Evolutionary conservation across 2,329 filamentous ascomycete species (phyloP), one percentile per base, ranked within the genome.

Genomic region (Aspergillus pseudoglaucus): DNA sequence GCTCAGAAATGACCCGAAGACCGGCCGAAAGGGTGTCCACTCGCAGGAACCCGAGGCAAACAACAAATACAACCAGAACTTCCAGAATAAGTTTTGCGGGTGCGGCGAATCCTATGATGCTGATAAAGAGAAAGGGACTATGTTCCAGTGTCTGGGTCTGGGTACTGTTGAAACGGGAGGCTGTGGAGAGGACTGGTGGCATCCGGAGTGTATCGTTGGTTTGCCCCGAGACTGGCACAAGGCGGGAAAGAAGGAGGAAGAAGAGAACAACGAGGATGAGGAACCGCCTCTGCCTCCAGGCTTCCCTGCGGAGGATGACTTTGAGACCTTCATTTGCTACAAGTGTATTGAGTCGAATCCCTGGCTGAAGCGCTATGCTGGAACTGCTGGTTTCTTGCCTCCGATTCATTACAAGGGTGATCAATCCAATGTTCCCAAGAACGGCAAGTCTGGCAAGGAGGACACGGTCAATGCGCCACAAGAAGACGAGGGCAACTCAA

Each of bases 121-220:
- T 0, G 81, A 91, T 42, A 78, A 87, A 63, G 90, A 98, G 65
- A 94, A 91, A 59, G 91, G 91, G 0, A 97, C 90, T 35, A 98
- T 98, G 93, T 98, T 94, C 59, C 93, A 98, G 67, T 98, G 93
- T 63, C 68, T 97, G 2, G 91, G 91, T 0, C 74, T 97, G 1
- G 90, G 89, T 1, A 85, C 82, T 0, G 77, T 80, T 10, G 86
- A 91, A 56, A 84, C 85, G 1, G 90, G 90, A 14, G 91, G 90
- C 4, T 97, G 91, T 68, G 91, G 91, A 10, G 91, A 97, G 71
- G 91, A 97, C 63, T 97, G 91, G 91, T 97, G 89, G 78, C 91
- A 97, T 71, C 89, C 91, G 0, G 90, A 93, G 53, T 97, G 91
- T 63, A 73, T 97, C 6, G 82, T 95, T 43, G 90, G 90, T 5